Conservation (phyloP, 805 yeast species). For the Metschnikowia henanensis region DNA sequence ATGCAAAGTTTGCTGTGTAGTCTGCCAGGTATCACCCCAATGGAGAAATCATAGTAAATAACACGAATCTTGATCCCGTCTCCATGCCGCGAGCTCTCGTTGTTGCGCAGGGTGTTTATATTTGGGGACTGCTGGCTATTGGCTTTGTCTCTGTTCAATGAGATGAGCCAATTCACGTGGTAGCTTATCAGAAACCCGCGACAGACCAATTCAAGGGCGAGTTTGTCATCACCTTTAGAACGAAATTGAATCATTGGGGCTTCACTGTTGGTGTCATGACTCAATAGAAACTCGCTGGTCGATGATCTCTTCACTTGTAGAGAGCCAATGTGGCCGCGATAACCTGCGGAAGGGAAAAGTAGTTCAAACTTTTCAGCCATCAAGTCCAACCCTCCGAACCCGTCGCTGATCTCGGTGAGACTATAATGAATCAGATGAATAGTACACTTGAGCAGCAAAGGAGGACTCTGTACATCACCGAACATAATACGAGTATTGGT, state of each 20-base stretch:
- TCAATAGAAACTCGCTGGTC: not conserved
- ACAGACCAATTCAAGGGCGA: constrained; percentile 42
- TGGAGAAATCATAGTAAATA: constrained; percentile 49
- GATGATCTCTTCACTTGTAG: constrained; percentile 16
- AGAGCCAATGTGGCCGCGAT: constrained; percentile 24
- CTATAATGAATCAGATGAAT: constrained; percentile 22
- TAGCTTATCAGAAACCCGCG: constrained; percentile 54
- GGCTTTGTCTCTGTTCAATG: constrained; percentile 3
- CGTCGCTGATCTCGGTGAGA: constrained; percentile 19
- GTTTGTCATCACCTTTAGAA: constrained; percentile 26
- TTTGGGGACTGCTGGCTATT: not conserved
- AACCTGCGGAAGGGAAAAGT: constrained; percentile 18
- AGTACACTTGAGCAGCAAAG: constrained; percentile 35
- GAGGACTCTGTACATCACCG: constrained; percentile 28
- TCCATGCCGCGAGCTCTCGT: not conserved
- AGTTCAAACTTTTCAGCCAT: constrained; percentile 18
- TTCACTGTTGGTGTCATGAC: not conserved
- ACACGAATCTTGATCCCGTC: constrained; percentile 29
- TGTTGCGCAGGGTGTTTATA: too few relatives aligned
- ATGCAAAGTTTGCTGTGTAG: constrained; percentile 54
- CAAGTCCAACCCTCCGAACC: constrained; percentile 28
- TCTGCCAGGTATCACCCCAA: constrained; percentile 66
- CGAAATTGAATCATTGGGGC: constrained; percentile 27
- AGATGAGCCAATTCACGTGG: constrained; percentile 56
- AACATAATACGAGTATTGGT: constrained; percentile 9